Percentiles rank a stretch among this genome's conserved stretches.
Evolutionary conservation across 257 asterid genomes (phyloP).

Genomic region (Jasminum sambac): DNA sequence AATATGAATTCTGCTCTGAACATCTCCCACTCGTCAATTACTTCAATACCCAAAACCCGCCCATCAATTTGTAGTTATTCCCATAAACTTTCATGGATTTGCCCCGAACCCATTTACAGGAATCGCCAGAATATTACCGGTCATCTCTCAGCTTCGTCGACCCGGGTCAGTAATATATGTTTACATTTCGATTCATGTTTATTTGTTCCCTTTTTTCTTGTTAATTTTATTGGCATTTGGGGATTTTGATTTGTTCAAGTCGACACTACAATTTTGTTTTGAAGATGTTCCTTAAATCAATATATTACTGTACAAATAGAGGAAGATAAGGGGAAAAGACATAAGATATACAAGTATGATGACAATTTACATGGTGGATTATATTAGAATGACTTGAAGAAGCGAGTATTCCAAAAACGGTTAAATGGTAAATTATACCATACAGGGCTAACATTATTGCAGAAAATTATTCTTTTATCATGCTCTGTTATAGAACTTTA

Average conservation of each 20-base stretch:
- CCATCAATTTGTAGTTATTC: background rate
- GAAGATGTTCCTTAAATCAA: background rate
- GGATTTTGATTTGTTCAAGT: background rate
- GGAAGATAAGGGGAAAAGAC: background rate
- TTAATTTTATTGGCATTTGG: background rate
- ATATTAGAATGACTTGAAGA: too few species aligned
- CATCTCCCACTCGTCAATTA: background rate
- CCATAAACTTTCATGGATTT: background rate
- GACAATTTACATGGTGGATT: too few species aligned
- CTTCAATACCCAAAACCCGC: background rate
- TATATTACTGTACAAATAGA: background rate
- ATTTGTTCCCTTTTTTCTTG: background rate
- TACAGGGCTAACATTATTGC: too few species aligned
- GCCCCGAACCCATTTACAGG: background rate
- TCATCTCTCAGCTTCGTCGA: background rate
- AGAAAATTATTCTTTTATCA: too few species aligned
- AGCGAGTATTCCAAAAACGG: too few species aligned
- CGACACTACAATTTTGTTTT: background rate
- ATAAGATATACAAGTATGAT: background rate
- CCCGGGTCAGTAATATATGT: conserved; percentile 5
- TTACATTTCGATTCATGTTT: background rate
- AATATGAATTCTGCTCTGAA: background rate
- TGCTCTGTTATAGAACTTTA: too few species aligned
- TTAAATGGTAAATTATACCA: too few species aligned
- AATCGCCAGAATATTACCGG: background rate